Evolutionary conservation across 1,139 yeast genomes (phyloP).

Genomic region (Sugiyamaella paludigena): DNA sequence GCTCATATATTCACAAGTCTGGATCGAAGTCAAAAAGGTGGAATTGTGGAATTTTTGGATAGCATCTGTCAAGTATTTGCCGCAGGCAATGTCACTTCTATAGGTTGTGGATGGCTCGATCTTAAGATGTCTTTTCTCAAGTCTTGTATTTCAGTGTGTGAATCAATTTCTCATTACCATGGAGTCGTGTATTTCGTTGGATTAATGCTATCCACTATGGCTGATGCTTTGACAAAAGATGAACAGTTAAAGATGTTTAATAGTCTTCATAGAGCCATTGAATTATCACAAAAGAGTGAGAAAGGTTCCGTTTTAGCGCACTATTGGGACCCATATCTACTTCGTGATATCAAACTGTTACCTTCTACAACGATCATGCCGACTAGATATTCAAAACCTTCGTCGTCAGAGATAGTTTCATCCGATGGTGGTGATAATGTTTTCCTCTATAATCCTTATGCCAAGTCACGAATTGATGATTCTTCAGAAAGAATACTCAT

Average conservation of each 20-base stretch:
- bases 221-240: conserved; percentile 48
- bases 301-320: conserved; percentile 26
- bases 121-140: conserved; percentile 58
- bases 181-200: conserved; percentile 51
- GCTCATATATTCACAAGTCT: conserved; percentile 8
- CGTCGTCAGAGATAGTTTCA: conserved; percentile 4
- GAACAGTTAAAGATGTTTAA: conserved; percentile 46
- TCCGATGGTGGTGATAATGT: conserved; percentile 18
- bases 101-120: conserved; percentile 51
- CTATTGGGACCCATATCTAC: conserved; percentile 72
- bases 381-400: not conserved
- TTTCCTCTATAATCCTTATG: conserved; percentile 45
- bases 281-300: conserved; percentile 33
- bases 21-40: conserved; percentile 15
- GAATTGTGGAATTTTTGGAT: conserved; percentile 31
- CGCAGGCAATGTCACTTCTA: conserved; percentile 31
- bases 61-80: conserved; percentile 34
- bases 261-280: conserved; percentile 33
- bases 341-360: conserved; percentile 48
- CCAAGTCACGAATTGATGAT: conserved; percentile 21
- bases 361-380: conserved; percentile 28
- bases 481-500: conserved; percentile 23
- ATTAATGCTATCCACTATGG: conserved; percentile 52
- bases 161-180: conserved; percentile 48
- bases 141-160: conserved; percentile 55